Percentiles rank a stretch among this genome's conserved stretches.
phyloP scores from a whole-genome alignment of 768 basidiomycete genomes.

The Cubamyces sp. region DNA sequence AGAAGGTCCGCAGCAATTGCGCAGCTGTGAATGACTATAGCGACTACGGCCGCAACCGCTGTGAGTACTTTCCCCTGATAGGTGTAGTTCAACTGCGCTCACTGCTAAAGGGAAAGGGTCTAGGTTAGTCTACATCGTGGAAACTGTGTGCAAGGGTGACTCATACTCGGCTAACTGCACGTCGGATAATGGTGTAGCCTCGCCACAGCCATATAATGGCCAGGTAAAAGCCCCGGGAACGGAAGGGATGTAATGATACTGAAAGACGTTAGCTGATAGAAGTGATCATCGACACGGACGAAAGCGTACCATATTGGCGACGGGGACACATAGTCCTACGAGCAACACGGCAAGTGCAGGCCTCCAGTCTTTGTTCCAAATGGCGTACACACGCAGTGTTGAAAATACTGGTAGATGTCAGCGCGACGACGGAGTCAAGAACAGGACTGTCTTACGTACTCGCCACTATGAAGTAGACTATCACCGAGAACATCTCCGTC shows the following conservation, averaged over 20 bases:
- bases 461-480: constrained; percentile 12
- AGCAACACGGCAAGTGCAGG: not conserved
- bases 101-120: not conserved
- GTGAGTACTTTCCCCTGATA: not conserved
- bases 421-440: not conserved
- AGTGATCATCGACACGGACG: not conserved
- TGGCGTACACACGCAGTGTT: constrained; percentile 15
- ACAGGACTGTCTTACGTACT: not conserved
- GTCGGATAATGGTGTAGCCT: not conserved
- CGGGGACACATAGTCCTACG: constrained; percentile 8
- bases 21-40: constrained; percentile 5
- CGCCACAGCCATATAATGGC: constrained; percentile 17
- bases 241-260: constrained; percentile 15
- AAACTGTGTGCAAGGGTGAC: not conserved
- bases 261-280: not conserved
- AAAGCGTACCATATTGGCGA: constrained; percentile 13
- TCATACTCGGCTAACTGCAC: constrained; percentile 3
- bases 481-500: constrained; percentile 11
- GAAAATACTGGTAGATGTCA: constrained; percentile 6
- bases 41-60: not conserved
- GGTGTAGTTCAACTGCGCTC: not conserved
- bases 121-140: not conserved
- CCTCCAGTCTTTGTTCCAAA: constrained; percentile 21
- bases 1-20: constrained; percentile 17
- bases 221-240: not conserved